phyloP scores from a whole-genome alignment of 495 filamentous ascomycete species.

The Lichenothelia convexa region DNA sequence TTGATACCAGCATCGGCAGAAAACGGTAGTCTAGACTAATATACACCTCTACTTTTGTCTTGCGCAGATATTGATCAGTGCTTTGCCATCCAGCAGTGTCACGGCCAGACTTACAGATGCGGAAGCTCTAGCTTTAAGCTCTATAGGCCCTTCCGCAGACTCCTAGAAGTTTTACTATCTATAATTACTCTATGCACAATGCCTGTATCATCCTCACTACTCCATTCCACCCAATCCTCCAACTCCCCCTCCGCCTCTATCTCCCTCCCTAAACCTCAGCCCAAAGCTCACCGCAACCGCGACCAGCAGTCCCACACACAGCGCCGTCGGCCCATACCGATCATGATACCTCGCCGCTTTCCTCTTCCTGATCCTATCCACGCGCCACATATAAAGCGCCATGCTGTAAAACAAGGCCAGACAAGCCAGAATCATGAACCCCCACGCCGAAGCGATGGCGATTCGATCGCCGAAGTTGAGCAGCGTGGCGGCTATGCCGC shows the following conservation, averaged over 20 bases:
- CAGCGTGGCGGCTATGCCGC: conserved; percentile 74
- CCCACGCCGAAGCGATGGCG: conserved; percentile 39
- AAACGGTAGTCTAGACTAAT: too few relatives aligned
- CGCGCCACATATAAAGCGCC: conserved; percentile 71
- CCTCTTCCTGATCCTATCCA: conserved; percentile 61
- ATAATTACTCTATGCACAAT: too few relatives aligned
- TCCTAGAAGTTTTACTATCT: too few relatives aligned
- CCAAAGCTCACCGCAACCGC: conserved; percentile 66
- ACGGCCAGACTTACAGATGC: too few relatives aligned
- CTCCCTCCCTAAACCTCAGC: conserved; percentile 28
- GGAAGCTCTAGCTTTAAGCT: too few relatives aligned
- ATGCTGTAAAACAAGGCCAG: conserved; percentile 60
- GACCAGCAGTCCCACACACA: conserved; percentile 54
- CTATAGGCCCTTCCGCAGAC: too few relatives aligned
- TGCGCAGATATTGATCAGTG: too few relatives aligned
- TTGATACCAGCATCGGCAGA: conserved; percentile 61
- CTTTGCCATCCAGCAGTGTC: too few relatives aligned
- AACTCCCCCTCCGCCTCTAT: conserved; percentile 14
- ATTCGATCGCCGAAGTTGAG: conserved; percentile 64
- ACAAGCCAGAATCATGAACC: conserved; percentile 71
- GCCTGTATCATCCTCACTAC: background rate
- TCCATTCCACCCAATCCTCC: conserved; percentile 12
- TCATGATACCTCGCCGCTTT: conserved; percentile 81
- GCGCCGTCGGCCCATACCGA: conserved; percentile 60
- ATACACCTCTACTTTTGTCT: too few relatives aligned